Evolutionary conservation across 1,284 basidiomycete genomes (phyloP).

Genomic region (Pterulicium gracile): DNA sequence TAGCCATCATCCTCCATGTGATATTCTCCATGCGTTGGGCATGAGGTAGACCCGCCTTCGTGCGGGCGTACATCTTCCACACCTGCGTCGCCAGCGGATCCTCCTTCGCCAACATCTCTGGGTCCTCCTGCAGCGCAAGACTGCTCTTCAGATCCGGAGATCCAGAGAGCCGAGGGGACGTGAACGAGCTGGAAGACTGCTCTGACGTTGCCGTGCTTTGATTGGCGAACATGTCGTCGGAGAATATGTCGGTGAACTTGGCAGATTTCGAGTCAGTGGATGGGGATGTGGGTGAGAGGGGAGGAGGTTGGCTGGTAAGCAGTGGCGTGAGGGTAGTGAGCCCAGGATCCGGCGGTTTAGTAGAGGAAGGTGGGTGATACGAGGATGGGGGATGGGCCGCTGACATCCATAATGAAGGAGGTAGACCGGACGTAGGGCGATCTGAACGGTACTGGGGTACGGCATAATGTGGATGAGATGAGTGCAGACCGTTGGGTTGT

Average conservation of each 20-base stretch:
- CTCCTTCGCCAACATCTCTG: conserved; percentile 59
- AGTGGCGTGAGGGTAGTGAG: conserved; percentile 23
- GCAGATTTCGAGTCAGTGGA: conserved; percentile 42
- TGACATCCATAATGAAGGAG: conserved; percentile 77
- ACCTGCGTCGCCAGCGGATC: conserved; percentile 93
- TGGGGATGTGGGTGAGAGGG: conserved; percentile 32
- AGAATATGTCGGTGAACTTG: conserved; percentile 60
- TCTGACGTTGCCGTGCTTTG: conserved; percentile 29
- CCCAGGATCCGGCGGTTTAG: conserved; percentile 19
- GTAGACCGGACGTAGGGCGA: conserved; percentile 43
- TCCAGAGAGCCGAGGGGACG: conserved; percentile 53
- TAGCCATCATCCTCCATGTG: conserved; percentile 97
- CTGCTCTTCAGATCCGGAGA: conserved; percentile 50
- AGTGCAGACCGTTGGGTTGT: background rate
- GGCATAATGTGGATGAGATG: background rate
- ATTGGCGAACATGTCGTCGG: conserved; percentile 51
- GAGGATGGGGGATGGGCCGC: conserved; percentile 27
- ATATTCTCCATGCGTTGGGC: conserved; percentile 95
- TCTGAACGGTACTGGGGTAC: conserved; percentile 19
- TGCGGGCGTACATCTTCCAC: conserved; percentile 93
- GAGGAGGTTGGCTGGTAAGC: conserved; percentile 20
- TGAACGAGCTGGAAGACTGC: conserved; percentile 37
- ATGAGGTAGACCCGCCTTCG: conserved; percentile 80
- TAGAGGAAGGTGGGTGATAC: conserved; percentile 16
- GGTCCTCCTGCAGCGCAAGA: conserved; percentile 35